Evolutionary conservation across 2,329 filamentous ascomycete genomes (phyloP).

Genomic region (Colletotrichum abscissum): DNA sequence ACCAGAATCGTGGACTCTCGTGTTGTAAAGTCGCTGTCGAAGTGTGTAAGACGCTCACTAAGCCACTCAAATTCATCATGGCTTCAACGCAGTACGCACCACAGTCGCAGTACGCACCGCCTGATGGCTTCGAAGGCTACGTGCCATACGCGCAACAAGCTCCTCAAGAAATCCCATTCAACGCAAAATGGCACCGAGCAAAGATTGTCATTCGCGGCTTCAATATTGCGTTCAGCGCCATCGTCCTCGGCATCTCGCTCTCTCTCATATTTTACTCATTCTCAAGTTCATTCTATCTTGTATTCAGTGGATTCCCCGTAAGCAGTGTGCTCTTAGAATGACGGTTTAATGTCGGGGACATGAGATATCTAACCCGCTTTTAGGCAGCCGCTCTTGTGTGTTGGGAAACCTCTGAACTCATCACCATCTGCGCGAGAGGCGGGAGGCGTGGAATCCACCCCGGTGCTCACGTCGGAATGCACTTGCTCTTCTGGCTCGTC

Average conservation of each 20-base stretch:
- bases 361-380: neutral
- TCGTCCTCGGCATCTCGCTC: conserved; percentile 25
- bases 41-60: neutral
- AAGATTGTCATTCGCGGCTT: conserved; percentile 45
- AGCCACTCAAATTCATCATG: neutral
- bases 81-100: neutral
- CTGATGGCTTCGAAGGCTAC: conserved; percentile 24
- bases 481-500: conserved; percentile 54
- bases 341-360: neutral
- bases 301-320: conserved; percentile 13
- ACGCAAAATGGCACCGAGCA: conserved; percentile 41
- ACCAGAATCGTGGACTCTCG: neutral
- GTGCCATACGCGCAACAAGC: conserved; percentile 18
- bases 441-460: conserved; percentile 52
- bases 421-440: conserved; percentile 48
- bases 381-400: conserved; percentile 49
- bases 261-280: neutral
- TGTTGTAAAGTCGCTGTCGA: neutral
- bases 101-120: neutral
- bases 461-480: conserved; percentile 54
- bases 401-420: conserved; percentile 52
- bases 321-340: neutral
- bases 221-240: conserved; percentile 41
- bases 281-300: neutral
- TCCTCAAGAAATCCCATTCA: conserved; percentile 11